Evolutionary conservation across 768 basidiomycete genomes (phyloP).

Genomic region (Tephrocybe sp.): DNA sequence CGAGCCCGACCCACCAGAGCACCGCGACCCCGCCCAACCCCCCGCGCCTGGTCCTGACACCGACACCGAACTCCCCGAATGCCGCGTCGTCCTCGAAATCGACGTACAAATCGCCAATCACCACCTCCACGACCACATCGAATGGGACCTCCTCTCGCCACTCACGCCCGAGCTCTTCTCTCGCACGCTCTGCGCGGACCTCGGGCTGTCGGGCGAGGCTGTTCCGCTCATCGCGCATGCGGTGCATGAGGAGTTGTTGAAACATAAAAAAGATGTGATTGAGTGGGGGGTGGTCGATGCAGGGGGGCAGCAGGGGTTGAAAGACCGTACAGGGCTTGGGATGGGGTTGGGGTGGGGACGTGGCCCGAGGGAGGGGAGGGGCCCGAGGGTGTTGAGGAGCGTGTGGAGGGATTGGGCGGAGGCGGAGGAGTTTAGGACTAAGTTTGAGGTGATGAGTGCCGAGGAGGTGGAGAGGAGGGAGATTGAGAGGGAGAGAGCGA

Average conservation of each 20-base stretch:
- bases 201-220: slow-evolving; percentile 87
- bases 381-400: slow-evolving; percentile 78
- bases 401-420: slow-evolving; percentile 97
- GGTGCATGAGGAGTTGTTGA: slow-evolving; percentile 91
- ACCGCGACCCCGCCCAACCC: slow-evolving; percentile 29
- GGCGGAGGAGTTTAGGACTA: slow-evolving; percentile 85
- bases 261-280: slow-evolving; percentile 92
- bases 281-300: slow-evolving; percentile 84
- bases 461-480: slow-evolving; percentile 94
- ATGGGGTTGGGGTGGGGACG: slow-evolving; percentile 72
- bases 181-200: slow-evolving; percentile 72
- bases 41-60: too few relatives aligned
- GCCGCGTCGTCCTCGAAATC: slow-evolving; percentile 87
- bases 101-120: slow-evolving; percentile 95
- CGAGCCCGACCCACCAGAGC: slow-evolving; percentile 43
- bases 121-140: slow-evolving; percentile 92
- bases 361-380: slow-evolving; percentile 75
- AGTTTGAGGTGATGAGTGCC: slow-evolving; percentile 79
- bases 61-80: slow-evolving; percentile 68
- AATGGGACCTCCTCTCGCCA: slow-evolving; percentile 96
- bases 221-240: slow-evolving; percentile 89
- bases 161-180: slow-evolving; percentile 89
- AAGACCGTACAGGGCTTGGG: slow-evolving; percentile 82
- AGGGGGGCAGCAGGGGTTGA: slow-evolving; percentile 35
- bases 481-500: slow-evolving; percentile 82